Percentiles rank a stretch among this genome's conserved stretches.
Evolutionary conservation across 352 stramenopile genomes (phyloP).

Genomic region (Globisporangium cystogenes): DNA sequence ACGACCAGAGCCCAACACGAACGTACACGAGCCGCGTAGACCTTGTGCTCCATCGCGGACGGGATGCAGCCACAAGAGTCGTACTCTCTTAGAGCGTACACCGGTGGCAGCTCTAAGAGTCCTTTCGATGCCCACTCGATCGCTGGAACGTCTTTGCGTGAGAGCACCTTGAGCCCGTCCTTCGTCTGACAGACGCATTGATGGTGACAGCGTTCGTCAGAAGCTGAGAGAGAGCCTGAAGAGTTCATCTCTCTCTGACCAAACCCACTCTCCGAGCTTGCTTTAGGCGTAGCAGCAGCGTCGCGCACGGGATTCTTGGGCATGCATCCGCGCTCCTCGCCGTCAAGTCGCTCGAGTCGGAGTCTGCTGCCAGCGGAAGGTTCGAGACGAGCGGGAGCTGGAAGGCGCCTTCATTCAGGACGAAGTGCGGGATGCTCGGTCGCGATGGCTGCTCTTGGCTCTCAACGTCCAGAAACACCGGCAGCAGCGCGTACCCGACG

Average conservation of each 20-base stretch:
- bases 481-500: conserved; percentile 66
- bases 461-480: conserved; percentile 71
- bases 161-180: conserved; percentile 56
- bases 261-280: conserved; percentile 33
- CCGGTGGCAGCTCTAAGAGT: conserved; percentile 32
- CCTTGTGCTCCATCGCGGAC: conserved; percentile 43
- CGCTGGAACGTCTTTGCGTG: conserved; percentile 32
- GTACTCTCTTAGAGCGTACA: conserved; percentile 44
- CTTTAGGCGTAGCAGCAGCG: conserved; percentile 63
- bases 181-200: conserved; percentile 22
- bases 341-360: conserved; percentile 25
- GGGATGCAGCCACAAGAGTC: conserved; percentile 44
- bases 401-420: conserved; percentile 64
- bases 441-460: conserved; percentile 43
- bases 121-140: conserved; percentile 50
- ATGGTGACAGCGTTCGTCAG: background rate
- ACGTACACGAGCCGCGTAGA: conserved; percentile 50
- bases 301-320: conserved; percentile 70
- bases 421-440: conserved; percentile 42
- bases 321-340: conserved; percentile 29
- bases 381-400: conserved; percentile 71
- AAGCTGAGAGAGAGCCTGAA: background rate
- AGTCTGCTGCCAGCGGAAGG: conserved; percentile 25
- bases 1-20: background rate
- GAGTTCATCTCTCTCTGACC: background rate